A percentile compares a stretch with the other conserved stretches of the same genome.
phyloP scores from a whole-genome alignment of 1,139 yeast species.

The Saccharomyces hybrid region DNA sequence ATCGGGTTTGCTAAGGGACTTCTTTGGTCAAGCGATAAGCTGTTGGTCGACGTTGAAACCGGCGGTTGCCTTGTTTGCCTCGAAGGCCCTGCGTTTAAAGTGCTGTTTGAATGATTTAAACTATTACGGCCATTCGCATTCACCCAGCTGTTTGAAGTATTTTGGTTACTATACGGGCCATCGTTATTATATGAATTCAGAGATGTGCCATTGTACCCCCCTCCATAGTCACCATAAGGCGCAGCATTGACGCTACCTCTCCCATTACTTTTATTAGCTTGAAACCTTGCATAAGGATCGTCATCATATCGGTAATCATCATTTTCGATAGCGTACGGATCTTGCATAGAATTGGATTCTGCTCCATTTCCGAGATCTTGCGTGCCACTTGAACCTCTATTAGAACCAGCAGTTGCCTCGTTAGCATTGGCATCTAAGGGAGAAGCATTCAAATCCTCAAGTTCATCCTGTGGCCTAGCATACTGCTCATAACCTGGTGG shows the following conservation, averaged over 20 bases:
- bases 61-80: neutral
- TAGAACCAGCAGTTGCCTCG: conserved; percentile 3
- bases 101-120: neutral
- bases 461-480: conserved; percentile 12
- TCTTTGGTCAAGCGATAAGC: neutral
- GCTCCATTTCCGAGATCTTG: neutral
- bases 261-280: neutral
- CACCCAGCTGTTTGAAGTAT: neutral
- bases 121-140: neutral
- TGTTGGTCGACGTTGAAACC: neutral
- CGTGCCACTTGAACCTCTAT: neutral
- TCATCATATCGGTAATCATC: conserved; percentile 3
- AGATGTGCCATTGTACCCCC: neutral
- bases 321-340: conserved; percentile 7
- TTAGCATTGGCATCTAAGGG: conserved; percentile 12
- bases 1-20: neutral
- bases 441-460: conserved; percentile 18
- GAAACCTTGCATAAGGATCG: conserved; percentile 4
- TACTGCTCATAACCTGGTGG: conserved; percentile 38
- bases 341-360: neutral
- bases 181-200: neutral
- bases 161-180: neutral
- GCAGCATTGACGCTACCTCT: neutral
- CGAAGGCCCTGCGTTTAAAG: neutral
- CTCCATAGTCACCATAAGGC: neutral